Percentiles rank a stretch among this genome's conserved stretches.
These are phyloP conservation scores for Candida nemodendra DNA, from an alignment of 805 yeast species.

Conservation along the genomic window DNA sequence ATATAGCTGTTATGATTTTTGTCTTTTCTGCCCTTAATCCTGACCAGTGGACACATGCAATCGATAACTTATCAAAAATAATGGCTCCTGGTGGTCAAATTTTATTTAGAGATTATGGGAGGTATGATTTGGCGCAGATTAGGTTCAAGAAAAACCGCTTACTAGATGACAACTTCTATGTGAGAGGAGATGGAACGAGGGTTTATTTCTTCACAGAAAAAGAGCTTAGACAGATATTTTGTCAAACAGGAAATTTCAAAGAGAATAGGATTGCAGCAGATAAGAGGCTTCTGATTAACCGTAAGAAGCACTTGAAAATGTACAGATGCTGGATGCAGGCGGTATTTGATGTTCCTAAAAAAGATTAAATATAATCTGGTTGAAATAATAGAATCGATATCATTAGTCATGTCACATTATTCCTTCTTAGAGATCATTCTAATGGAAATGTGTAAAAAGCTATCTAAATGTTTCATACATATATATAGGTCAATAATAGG, in stretches of 20 bases:
- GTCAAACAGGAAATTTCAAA: slow-evolving; percentile 48
- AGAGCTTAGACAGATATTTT: slow-evolving; percentile 75
- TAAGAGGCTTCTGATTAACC: slow-evolving; percentile 83
- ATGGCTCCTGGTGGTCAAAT: slow-evolving; percentile 93
- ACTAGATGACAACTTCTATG: slow-evolving; percentile 89
- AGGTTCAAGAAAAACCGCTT: slow-evolving; percentile 86
- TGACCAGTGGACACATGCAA: slow-evolving; percentile 83
- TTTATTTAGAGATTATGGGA: slow-evolving; percentile 89
- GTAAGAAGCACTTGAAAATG: slow-evolving; percentile 93
- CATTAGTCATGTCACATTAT: not conserved
- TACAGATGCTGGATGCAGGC: slow-evolving; percentile 97
- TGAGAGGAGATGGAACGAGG: slow-evolving; percentile 96
- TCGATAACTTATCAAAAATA: slow-evolving; percentile 63
- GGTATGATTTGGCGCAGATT: slow-evolving; percentile 94
- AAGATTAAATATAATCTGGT: no score
- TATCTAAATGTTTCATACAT: slow-evolving; percentile 54
- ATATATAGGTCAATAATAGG: slow-evolving; percentile 47
- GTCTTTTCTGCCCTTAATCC: slow-evolving; percentile 93
- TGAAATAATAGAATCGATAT: not conserved
- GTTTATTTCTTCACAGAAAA: slow-evolving; percentile 97
- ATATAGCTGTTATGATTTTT: slow-evolving; percentile 91
- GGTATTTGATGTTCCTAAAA: slow-evolving; percentile 51
- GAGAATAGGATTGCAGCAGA: slow-evolving; percentile 84
- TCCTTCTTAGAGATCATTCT: slow-evolving; percentile 30
- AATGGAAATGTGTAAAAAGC: slow-evolving; percentile 58